Evolutionary conservation across 2,329 filamentous ascomycete genomes (phyloP).

Genomic region (Penicillium sp.): DNA sequence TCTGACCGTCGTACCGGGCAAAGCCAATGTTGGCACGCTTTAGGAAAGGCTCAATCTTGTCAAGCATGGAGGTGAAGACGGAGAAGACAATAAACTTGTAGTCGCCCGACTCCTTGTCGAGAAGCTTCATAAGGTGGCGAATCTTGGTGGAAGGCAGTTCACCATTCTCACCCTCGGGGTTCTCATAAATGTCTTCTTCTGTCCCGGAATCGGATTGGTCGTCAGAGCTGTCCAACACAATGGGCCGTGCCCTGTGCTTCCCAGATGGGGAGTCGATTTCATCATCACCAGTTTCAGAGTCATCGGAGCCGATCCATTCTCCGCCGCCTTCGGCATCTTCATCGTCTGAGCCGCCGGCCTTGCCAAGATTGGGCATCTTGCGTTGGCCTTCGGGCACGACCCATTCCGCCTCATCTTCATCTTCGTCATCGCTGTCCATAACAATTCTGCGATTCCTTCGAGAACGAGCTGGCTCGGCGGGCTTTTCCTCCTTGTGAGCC

Average conservation of each 20-base stretch:
- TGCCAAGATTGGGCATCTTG: conserved; percentile 64
- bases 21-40: conserved; percentile 72
- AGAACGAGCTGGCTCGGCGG: conserved; percentile 25
- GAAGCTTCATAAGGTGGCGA: conserved; percentile 76
- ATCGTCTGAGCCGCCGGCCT: conserved; percentile 81
- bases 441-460: conserved; percentile 49
- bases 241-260: conserved; percentile 22
- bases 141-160: conserved; percentile 78
- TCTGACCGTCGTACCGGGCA: conserved; percentile 90
- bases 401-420: conserved; percentile 73
- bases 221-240: conserved; percentile 25
- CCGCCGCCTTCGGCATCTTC: conserved; percentile 87
- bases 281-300: conserved; percentile 58
- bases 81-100: conserved; percentile 99
- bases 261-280: conserved; percentile 33
- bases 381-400: conserved; percentile 71
- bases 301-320: conserved; percentile 72
- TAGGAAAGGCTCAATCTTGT: conserved; percentile 92
- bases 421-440: conserved; percentile 60
- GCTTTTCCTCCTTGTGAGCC: conserved; percentile 39
- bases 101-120: conserved; percentile 73
- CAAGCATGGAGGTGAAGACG: conserved; percentile 97
- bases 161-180: conserved; percentile 51
- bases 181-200: conserved; percentile 41
- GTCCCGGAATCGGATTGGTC: conserved; percentile 49